Conservation (phyloP, 1,284 basidiomycete species). For the Malassezia sympodialis region DNA sequence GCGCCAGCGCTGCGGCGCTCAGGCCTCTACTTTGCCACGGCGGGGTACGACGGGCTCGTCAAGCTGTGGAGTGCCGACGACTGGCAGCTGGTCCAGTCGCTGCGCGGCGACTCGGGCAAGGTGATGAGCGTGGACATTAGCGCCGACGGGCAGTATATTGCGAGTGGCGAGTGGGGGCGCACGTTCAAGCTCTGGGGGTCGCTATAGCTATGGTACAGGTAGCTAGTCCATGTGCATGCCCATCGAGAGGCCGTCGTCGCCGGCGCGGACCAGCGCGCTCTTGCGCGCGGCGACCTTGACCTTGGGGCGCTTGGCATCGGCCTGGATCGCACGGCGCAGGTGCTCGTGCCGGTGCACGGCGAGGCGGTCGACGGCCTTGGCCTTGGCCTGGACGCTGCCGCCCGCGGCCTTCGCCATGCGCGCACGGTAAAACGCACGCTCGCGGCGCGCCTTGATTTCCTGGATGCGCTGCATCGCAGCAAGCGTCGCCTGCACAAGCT, state of each 20-base stretch:
- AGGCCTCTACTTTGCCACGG: constrained; percentile 82
- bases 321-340: constrained; percentile 30
- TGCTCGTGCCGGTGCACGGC: constrained; percentile 40
- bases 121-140: constrained; percentile 90
- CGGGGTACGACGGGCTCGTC: constrained; percentile 89
- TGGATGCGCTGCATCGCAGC: constrained; percentile 91
- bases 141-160: constrained; percentile 27
- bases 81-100: constrained; percentile 78
- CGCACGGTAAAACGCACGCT: constrained; percentile 71
- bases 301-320: constrained; percentile 23
- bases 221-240: constrained; percentile 30
- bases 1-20: constrained; percentile 17
- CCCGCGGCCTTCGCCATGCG: constrained; percentile 38
- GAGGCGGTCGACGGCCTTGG: constrained; percentile 35
- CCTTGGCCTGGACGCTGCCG: constrained; percentile 32
- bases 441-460: constrained; percentile 82
- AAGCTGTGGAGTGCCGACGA: constrained; percentile 97
- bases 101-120: constrained; percentile 88
- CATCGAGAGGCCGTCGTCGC: constrained; percentile 28
- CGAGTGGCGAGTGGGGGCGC: constrained; percentile 33
- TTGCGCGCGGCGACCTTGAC: constrained; percentile 30
- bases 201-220: constrained; percentile 15
- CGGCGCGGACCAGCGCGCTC: constrained; percentile 30
- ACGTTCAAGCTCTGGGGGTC: constrained; percentile 24
- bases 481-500: constrained; percentile 84